Evolutionary conservation across 2,329 filamentous ascomycete species (phyloP).

Genomic region (Ophiostoma quercus): DNA sequence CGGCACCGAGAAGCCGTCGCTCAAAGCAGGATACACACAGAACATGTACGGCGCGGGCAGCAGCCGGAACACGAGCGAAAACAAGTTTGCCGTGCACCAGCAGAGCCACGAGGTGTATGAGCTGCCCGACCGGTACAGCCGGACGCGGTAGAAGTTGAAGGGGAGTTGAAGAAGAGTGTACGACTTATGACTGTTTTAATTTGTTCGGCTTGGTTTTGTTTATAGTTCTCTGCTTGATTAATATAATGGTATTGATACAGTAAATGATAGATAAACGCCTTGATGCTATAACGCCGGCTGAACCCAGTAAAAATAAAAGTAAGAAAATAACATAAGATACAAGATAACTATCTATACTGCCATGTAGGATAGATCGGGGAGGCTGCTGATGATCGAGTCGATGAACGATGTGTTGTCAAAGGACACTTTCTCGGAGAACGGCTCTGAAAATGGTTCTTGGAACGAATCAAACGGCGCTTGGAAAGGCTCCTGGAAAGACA

Average conservation of each 20-base stretch:
- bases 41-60: background rate
- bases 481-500: background rate
- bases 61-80: background rate
- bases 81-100: background rate
- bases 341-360: constrained; percentile 27
- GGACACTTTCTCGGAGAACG: background rate
- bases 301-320: background rate
- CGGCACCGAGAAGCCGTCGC: background rate
- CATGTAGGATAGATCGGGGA: constrained; percentile 38
- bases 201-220: too few species aligned
- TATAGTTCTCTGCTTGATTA: too few species aligned
- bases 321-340: background rate
- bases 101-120: background rate
- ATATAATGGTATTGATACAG: background rate
- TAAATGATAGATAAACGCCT: background rate
- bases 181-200: background rate
- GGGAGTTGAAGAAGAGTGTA: background rate
- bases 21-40: background rate
- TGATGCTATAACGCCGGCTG: constrained; percentile 8
- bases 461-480: too few species aligned
- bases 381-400: constrained; percentile 17
- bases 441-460: too few species aligned
- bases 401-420: background rate
- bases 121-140: background rate
- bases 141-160: background rate